Evolutionary conservation across 1,139 yeast genomes (phyloP), one percentile per base, ranked within the genome.

Genomic region (Sugiyamaella castrensis): DNA sequence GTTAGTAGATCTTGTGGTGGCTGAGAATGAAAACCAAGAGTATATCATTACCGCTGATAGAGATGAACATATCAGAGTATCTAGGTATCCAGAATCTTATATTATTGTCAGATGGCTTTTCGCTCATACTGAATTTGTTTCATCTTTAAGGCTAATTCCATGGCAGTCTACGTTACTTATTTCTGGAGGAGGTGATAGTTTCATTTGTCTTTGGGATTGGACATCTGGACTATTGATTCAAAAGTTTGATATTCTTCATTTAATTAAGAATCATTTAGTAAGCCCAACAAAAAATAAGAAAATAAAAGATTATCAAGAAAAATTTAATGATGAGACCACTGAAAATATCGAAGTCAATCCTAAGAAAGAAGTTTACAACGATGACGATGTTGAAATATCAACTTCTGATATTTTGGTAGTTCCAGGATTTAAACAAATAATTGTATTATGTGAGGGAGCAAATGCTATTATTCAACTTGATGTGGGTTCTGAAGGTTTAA

Each of bases 31-130:
- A 7, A 76, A 73, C 19, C 73, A 77, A 50, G 76, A 79, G 56
- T 86, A 71, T 55, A 67, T 91, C 19, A 74, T 92, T 52, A 84
- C 95, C 1, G 83, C 92, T 36, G 99, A 94, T 67, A 79, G 98
- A 69, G 99, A 94, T 67, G 99, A 94, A 67, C 99, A 94, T 65
- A 86, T 94, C 55, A 77, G 95, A 61, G 77, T 94, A n/a, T 80
- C 96, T 3, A 77, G 81, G 56, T 89, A 77, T 59, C 98, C 98
- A 1, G 76, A 84, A 55, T 74, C 92, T 3, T 87, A 73, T 60
- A 81, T 89, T 19, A 82, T 92, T 41, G 86, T 87, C 56, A 79
- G 82, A 58, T 89, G 88, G 82, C 72, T 91, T 51, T 88, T 88
- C 65, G 98, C 96, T 2, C 98, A 92, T 66, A 74, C 74, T 40